Conservation (phyloP, 2,329 filamentous ascomycete species). For the Fusarium sp. region DNA sequence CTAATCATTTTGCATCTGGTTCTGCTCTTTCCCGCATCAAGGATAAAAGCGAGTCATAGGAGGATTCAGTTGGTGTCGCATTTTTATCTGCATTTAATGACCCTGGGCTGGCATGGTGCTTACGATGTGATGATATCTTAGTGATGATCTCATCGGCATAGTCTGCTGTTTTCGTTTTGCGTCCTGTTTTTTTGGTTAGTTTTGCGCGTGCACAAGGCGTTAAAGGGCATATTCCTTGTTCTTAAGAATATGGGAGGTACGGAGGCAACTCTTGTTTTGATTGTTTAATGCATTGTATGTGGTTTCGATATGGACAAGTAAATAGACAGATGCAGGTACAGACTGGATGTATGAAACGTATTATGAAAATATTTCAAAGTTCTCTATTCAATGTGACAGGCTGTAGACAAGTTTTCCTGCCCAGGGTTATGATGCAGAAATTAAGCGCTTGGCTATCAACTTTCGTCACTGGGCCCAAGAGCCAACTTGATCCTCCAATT, state of each 20-base stretch:
- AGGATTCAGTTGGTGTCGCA: conserved; percentile 4
- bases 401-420: background rate
- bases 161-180: conserved; percentile 18
- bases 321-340: conserved; percentile 31
- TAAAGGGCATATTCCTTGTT: conserved; percentile 17
- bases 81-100: conserved; percentile 20
- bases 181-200: conserved; percentile 4
- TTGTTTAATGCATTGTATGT: conserved; percentile 7
- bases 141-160: conserved; percentile 21
- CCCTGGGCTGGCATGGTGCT: conserved; percentile 18
- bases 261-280: conserved; percentile 27
- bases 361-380: background rate
- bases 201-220: conserved; percentile 30
- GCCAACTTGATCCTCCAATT: conserved; percentile 74
- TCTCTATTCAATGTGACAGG: background rate
- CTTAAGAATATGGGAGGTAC: conserved; percentile 20
- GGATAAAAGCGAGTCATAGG: conserved; percentile 11
- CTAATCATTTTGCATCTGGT: conserved; percentile 26
- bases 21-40: background rate
- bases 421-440: background rate
- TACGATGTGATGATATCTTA: conserved; percentile 41
- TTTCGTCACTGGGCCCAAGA: conserved; percentile 46
- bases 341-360: conserved; percentile 11
- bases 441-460: conserved; percentile 1
- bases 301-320: conserved; percentile 12